Evolutionary conservation across 257 asterid genomes (phyloP).

Genomic region (Przewalskia tangutica): DNA sequence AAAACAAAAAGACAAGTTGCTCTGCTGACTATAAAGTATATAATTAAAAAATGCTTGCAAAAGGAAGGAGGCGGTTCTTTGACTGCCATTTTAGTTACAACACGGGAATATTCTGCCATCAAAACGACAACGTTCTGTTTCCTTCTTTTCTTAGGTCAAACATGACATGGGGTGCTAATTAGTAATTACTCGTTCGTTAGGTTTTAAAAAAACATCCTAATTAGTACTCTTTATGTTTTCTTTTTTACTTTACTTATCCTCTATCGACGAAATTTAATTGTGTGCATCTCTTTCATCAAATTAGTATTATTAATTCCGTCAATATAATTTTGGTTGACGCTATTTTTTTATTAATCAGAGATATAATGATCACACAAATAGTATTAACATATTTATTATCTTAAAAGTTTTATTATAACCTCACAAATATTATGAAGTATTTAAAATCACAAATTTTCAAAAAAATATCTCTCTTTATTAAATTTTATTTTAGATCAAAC

Average conservation of each 20-base stretch:
- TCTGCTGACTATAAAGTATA: too few species aligned
- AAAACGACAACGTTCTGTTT: neutral
- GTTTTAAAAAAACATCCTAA: too few species aligned
- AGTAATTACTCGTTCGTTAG: too few species aligned
- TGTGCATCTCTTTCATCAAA: neutral
- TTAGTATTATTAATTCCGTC: neutral
- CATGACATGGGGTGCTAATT: too few species aligned
- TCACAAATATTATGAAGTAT: neutral
- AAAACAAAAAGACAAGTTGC: neutral
- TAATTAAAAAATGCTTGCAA: too few species aligned
- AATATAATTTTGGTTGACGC: neutral
- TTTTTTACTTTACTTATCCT: too few species aligned
- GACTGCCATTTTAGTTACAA: neutral
- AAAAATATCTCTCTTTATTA: too few species aligned
- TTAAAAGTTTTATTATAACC: neutral
- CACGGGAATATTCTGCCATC: neutral
- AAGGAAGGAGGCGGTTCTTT: neutral
- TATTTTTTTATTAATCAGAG: neutral
- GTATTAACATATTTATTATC: neutral
- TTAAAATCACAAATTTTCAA: neutral
- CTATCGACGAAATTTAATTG: neutral
- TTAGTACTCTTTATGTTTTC: too few species aligned
- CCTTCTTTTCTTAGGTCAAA: neutral
- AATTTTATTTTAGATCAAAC: too few species aligned
- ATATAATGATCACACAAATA: neutral